Evolutionary conservation across 2,329 filamentous ascomycete genomes (phyloP), one percentile per base, ranked within the genome.

Genomic region (Botrytis cinerea): DNA sequence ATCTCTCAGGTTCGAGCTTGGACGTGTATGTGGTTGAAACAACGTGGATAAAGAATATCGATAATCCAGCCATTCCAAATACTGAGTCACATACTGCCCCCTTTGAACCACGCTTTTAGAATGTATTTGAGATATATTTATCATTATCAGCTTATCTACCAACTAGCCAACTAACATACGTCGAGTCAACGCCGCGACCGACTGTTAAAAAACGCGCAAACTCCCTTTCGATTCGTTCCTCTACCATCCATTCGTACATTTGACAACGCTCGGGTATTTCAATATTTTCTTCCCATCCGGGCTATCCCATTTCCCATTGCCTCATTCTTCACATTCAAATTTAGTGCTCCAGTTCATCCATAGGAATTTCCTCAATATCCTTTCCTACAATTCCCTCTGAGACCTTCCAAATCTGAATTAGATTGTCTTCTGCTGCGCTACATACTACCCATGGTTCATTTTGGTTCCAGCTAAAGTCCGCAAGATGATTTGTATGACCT

Each of bases 361-460:
- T 88, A 20, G 91, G 90, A 78, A 95, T 86, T 79, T 95, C 92
- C 57, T 90, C 89, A 75, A 93, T 86, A 80, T 95, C 92, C 78
- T 91, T 92, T 76, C 91, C 91, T 51, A 95, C 92, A 81, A 96
- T 95, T 2, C 92, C 89, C 80, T 94, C 91, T 6, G 93, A 90
- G 35, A 94, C 92, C 83, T 93, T 95, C 93, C 93, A 98, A 78
- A 98, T 93, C 83, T 99, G 96, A 76, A 99, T 88, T 77, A 98
- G 86, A 81, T 99, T 99, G 84, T 99, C 96, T 82, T 99, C 97
- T 0, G 95, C 96, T 25, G 96, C 95, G 75, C 93, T 97, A 82
- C 94, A 95, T 77, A 99, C 93, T 72, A 98, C 89, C 97, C 97
- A 99, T 7, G 95, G 95, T 80, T 98, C 94, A 81, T 97, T 97